A percentile compares a stretch with the other conserved stretches of the same genome.
Conservation (phyloP, 2,329 filamentous ascomycete species). For the Boeremia exigua region DNA sequence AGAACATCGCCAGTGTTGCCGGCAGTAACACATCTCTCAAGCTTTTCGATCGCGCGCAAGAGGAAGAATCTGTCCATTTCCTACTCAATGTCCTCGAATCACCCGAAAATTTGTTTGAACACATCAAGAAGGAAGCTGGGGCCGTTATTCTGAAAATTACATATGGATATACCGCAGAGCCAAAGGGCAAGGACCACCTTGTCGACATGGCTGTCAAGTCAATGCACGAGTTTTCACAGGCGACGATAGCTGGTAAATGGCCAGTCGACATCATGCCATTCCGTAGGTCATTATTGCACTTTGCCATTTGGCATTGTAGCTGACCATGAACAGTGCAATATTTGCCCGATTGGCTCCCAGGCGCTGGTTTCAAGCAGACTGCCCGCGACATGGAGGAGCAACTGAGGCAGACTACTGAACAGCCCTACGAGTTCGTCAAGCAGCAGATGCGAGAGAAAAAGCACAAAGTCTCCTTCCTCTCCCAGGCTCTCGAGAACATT, state of each 20-base stretch:
- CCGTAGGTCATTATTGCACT: slow-evolving; percentile 28
- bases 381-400: slow-evolving; percentile 47
- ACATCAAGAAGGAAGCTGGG: slow-evolving; percentile 37
- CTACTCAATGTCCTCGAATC: slow-evolving; percentile 31
- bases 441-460: slow-evolving; percentile 46
- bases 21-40: slow-evolving; percentile 28
- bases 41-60: slow-evolving; percentile 36
- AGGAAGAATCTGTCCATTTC: slow-evolving; percentile 38
- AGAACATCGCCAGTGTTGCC: slow-evolving; percentile 36
- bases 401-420: slow-evolving; percentile 42
- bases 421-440: slow-evolving; percentile 54
- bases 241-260: slow-evolving; percentile 53
- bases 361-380: slow-evolving; percentile 53
- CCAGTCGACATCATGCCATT: slow-evolving; percentile 56
- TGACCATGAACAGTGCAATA: slow-evolving; percentile 38
- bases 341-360: slow-evolving; percentile 56
- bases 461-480: slow-evolving; percentile 50
- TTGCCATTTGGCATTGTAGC: background rate
- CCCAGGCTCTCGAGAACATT: slow-evolving; percentile 47
- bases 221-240: slow-evolving; percentile 50
- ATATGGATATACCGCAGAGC: slow-evolving; percentile 54
- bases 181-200: slow-evolving; percentile 51
- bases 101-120: slow-evolving; percentile 32
- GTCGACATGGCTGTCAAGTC: slow-evolving; percentile 52
- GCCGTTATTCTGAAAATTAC: slow-evolving; percentile 37